These are phyloP conservation scores for Penicillium sp. DNA, from an alignment of 2,329 filamentous ascomycete species.

Conservation along the genomic window DNA sequence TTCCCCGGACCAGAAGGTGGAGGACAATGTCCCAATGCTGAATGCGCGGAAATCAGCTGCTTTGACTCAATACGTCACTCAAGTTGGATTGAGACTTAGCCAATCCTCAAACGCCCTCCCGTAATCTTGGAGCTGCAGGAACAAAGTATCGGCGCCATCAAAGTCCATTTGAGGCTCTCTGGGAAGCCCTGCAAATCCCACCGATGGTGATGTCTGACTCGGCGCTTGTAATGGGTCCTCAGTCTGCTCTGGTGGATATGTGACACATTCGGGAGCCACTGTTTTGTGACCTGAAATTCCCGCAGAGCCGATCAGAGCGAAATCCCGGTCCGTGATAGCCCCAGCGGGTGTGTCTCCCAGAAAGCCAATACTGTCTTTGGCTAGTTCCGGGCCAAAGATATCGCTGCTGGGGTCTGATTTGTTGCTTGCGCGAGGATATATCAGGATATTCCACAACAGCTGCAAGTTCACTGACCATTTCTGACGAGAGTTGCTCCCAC, in stretches of 20 bases:
- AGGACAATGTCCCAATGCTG: no score
- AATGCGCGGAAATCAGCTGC: no score
- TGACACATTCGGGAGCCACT: conserved; percentile 34
- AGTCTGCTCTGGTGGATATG: conserved; percentile 34
- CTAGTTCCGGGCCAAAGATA: conserved; percentile 20
- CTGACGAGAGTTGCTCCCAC: conserved; percentile 5
- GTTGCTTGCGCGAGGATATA: conserved; percentile 37
- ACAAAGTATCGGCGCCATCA: conserved; percentile 24
- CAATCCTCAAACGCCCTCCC: conserved; percentile 38
- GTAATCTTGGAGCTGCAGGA: conserved; percentile 38
- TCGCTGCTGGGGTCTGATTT: conserved; percentile 12
- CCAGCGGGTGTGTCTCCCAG: conserved; percentile 3
- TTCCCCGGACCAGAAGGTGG: conserved; percentile 3
- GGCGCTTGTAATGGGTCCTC: conserved; percentile 10
- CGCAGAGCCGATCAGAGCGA: conserved; percentile 39
- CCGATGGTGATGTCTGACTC: conserved; percentile 7
- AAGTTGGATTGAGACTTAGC: conserved; percentile 27
- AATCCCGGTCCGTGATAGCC: conserved; percentile 29
- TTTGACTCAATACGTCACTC: neutral
- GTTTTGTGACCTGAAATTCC: conserved; percentile 41
- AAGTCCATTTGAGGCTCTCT: conserved; percentile 10
- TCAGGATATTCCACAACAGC: conserved; percentile 38
- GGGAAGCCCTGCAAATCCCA: conserved; percentile 7
- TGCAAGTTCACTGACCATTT: conserved; percentile 36
- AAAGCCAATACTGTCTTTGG: conserved; percentile 14